Conservation (phyloP, 139 green algal species). For the Tetradesmus obliquus region DNA sequence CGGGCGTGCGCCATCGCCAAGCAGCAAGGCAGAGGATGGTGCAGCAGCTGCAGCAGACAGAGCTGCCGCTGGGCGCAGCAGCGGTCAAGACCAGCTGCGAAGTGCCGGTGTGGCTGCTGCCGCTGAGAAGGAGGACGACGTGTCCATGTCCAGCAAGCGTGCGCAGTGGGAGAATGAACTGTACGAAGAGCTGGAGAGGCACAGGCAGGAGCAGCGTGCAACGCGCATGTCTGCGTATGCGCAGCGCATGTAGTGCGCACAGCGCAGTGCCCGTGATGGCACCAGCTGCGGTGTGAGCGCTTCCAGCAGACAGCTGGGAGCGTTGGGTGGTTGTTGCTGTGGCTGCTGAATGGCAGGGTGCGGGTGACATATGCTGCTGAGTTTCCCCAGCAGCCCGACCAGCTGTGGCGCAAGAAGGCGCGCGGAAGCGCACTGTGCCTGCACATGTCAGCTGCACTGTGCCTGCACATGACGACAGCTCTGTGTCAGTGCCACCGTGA, state of each 20-base stretch:
- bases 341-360: background rate
- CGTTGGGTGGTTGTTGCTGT: background rate
- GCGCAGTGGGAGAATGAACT: conserved; percentile 46
- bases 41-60: conserved; percentile 4
- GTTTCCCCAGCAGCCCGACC: too few relatives aligned
- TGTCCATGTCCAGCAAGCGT: conserved; percentile 15
- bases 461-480: background rate
- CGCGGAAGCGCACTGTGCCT: background rate
- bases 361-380: background rate
- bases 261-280: background rate
- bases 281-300: background rate
- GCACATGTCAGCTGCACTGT: background rate
- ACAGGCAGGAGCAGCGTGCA: conserved; percentile 38
- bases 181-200: conserved; percentile 45
- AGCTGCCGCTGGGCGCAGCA: background rate
- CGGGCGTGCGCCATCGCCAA: background rate
- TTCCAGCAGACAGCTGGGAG: background rate
- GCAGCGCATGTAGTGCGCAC: background rate
- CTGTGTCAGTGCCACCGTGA: background rate
- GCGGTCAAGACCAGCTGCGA: background rate
- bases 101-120: background rate
- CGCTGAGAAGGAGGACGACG: background rate
- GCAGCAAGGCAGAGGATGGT: background rate
- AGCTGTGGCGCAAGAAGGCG: too few relatives aligned
- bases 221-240: background rate